Evolutionary conservation across 2,329 filamentous ascomycete species (phyloP).

Genomic region (Zasmidium citrigriseum): DNA sequence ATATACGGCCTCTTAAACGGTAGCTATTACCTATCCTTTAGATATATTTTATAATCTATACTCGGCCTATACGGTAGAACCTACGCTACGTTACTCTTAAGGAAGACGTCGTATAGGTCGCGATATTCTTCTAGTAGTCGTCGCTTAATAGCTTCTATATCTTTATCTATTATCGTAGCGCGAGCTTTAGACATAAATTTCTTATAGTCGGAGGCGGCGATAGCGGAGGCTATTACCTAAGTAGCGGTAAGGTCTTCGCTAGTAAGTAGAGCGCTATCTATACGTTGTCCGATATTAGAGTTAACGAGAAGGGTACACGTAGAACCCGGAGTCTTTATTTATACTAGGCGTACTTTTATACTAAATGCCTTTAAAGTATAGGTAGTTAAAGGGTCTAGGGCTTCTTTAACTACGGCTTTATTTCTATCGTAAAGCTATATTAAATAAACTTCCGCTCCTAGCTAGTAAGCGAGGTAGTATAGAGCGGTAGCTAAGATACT

Average conservation of each 20-base stretch:
- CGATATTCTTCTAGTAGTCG: not conserved
- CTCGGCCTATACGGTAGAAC: not conserved
- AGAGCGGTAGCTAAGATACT: too few species aligned
- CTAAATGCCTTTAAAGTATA: not conserved
- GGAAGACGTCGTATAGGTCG: not conserved
- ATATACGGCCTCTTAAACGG: conserved; percentile 1
- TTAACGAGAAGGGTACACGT: too few species aligned
- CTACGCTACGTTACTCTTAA: not conserved
- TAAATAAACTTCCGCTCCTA: not conserved
- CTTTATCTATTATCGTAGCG: not conserved
- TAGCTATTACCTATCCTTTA: not conserved
- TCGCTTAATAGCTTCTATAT: not conserved
- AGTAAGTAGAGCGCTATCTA: too few species aligned
- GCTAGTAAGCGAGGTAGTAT: not conserved
- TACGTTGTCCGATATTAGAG: too few species aligned
- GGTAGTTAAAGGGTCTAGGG: not conserved
- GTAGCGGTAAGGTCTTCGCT: not conserved
- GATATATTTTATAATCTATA: conserved; percentile 5
- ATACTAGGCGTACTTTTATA: not conserved
- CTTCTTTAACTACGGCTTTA: not conserved
- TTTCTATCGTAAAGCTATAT: not conserved
- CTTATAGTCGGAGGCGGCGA: too few species aligned
- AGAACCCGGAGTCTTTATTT: too few species aligned
- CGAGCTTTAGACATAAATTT: too few species aligned
- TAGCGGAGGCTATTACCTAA: not conserved